phyloP scores from a whole-genome alignment of 306 rosid genomes.

The Cicer yamashitae region DNA sequence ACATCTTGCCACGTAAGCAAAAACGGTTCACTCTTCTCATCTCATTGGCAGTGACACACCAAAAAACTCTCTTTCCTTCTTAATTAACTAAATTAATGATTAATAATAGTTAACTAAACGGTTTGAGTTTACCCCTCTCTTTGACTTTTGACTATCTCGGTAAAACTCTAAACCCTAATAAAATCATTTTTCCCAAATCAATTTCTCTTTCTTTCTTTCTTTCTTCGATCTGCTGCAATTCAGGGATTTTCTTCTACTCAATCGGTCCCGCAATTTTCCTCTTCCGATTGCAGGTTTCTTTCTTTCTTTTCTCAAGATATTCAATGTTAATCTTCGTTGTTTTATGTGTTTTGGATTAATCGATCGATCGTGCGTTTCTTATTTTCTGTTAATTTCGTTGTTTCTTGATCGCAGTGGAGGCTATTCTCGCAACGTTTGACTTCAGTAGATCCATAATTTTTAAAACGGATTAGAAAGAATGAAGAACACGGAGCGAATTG shows the following conservation, averaged over 20 bases:
- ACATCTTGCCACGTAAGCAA: slow-evolving; percentile 36
- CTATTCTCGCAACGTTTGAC: slow-evolving; percentile 40
- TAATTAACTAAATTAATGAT: too few relatives aligned
- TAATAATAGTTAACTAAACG: not conserved
- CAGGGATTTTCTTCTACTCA: slow-evolving; percentile 38
- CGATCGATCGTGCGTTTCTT: slow-evolving; percentile 20
- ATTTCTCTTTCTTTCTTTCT: slow-evolving; percentile 14
- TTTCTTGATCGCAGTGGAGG: slow-evolving; percentile 60
- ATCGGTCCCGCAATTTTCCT: slow-evolving; percentile 44
- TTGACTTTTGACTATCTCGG: slow-evolving; percentile 8
- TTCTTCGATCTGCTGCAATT: slow-evolving; percentile 60
- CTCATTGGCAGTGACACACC: slow-evolving; percentile 44
- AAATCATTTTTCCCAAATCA: slow-evolving; percentile 43
- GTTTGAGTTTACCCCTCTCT: slow-evolving; percentile 6
- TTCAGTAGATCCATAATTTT: slow-evolving; percentile 50
- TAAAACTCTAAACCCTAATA: slow-evolving; percentile 68
- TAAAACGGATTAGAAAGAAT: slow-evolving; percentile 43
- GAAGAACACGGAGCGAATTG: slow-evolving; percentile 85
- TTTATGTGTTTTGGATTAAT: not conserved
- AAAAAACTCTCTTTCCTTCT: not conserved
- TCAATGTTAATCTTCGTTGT: not conserved
- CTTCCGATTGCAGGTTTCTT: slow-evolving; percentile 41
- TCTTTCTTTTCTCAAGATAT: slow-evolving; percentile 27
- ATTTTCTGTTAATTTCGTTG: slow-evolving; percentile 24
- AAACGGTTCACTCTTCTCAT: not conserved